Conservation (phyloP, 2,329 filamentous ascomycete species). For the Penicillium sp. region DNA sequence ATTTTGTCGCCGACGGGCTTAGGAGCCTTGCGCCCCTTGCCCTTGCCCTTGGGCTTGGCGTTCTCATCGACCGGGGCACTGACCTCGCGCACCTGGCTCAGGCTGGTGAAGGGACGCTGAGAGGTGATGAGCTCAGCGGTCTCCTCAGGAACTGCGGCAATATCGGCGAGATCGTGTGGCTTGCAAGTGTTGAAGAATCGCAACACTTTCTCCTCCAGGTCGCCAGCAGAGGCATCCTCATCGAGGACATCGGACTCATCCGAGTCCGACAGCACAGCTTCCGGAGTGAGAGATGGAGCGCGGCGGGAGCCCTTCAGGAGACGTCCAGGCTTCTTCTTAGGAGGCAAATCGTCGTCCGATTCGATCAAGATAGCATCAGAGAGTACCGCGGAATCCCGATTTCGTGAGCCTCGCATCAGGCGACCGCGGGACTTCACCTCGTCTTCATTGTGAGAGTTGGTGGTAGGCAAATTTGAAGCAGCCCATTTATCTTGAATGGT, state of each 20-base stretch:
- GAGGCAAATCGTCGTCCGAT: conserved; percentile 27
- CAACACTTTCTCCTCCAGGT: conserved; percentile 64
- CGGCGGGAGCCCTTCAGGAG: conserved; percentile 55
- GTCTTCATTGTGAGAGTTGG: conserved; percentile 23
- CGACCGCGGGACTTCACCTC: conserved; percentile 42
- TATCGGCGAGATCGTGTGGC: conserved; percentile 75
- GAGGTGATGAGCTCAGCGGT: conserved; percentile 71
- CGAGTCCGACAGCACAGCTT: conserved; percentile 47
- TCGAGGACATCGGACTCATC: conserved; percentile 50
- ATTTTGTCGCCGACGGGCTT: conserved; percentile 67
- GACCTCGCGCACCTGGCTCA: conserved; percentile 70
- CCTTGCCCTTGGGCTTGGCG: conserved; percentile 50
- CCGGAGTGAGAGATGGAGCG: conserved; percentile 38
- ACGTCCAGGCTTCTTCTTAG: conserved; percentile 40
- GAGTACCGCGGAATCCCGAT: conserved; percentile 34
- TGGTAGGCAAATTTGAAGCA: conserved; percentile 45
- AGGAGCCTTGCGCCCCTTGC: conserved; percentile 55
- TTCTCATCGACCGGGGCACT: conserved; percentile 51
- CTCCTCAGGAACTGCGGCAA: conserved; percentile 73
- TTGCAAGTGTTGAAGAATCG: conserved; percentile 82
- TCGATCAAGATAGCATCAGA: conserved; percentile 20
- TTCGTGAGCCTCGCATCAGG: conserved; percentile 44
- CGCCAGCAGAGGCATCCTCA: conserved; percentile 46
- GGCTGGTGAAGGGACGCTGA: conserved; percentile 71
- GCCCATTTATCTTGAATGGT: conserved; percentile 64